These are phyloP conservation scores for Geotrichum bryndzae DNA, from an alignment of 1,139 yeast species.

Conservation along the genomic window DNA sequence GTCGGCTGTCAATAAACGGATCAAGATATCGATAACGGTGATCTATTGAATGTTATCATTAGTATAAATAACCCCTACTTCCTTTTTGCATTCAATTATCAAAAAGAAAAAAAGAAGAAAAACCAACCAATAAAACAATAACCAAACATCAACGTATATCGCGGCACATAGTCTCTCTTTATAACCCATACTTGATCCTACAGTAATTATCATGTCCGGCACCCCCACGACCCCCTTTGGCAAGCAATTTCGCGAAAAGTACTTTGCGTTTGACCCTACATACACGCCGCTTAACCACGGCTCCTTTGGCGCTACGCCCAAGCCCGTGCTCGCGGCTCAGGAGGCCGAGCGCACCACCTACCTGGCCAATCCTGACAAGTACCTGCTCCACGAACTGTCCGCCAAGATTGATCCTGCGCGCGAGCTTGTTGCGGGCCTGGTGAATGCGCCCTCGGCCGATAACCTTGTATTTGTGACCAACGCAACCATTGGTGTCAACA, in stretches of 20 bases:
- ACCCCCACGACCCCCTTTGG: slow-evolving; percentile 43
- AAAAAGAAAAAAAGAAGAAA: too few species aligned
- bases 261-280: slow-evolving; percentile 38
- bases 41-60: too few species aligned
- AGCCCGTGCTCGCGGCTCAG: slow-evolving; percentile 20
- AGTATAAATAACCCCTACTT: too few species aligned
- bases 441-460: slow-evolving; percentile 40
- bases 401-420: slow-evolving; percentile 34
- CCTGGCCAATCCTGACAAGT: slow-evolving; percentile 42
- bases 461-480: slow-evolving; percentile 49
- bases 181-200: background rate
- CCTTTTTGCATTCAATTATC: too few species aligned
- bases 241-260: slow-evolving; percentile 42
- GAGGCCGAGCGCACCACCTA: slow-evolving; percentile 28
- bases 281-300: slow-evolving; percentile 27
- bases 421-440: slow-evolving; percentile 36
- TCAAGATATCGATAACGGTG: too few species aligned
- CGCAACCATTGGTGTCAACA: slow-evolving; percentile 59
- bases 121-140: too few species aligned
- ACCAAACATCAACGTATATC: too few species aligned
- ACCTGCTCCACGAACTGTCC: slow-evolving; percentile 29
- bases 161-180: background rate
- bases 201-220: background rate
- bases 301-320: slow-evolving; percentile 27
- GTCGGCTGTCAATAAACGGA: too few species aligned